These are phyloP conservation scores for Plasmodium fragile DNA, from an alignment of 169 alveolate genomes.

Conservation along the genomic window DNA sequence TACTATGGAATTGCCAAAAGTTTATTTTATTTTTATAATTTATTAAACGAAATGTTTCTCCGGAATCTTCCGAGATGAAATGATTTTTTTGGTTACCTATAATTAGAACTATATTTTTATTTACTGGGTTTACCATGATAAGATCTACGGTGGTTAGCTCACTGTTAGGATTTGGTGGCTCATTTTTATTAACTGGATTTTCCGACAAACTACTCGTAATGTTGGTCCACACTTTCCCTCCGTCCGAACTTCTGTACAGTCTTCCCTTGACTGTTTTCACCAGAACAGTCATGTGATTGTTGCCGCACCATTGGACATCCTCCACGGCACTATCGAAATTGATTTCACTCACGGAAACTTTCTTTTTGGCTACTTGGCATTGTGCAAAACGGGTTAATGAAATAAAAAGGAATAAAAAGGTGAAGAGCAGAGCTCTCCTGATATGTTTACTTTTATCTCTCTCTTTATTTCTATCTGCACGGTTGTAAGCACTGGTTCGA, in stretches of 20 bases:
- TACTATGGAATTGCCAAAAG: constrained; percentile 89
- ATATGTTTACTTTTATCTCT: not conserved
- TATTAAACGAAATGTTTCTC: constrained; percentile 84
- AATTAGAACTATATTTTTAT: constrained; percentile 85
- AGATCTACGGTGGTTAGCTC: constrained; percentile 78
- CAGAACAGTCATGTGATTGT: constrained; percentile 86
- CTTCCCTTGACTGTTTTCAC: constrained; percentile 89
- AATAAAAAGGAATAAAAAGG: constrained; percentile 31
- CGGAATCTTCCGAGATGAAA: constrained; percentile 83
- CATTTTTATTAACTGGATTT: constrained; percentile 34
- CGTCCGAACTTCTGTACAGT: constrained; percentile 86
- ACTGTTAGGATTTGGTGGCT: constrained; percentile 32
- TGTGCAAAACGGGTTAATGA: constrained; percentile 32
- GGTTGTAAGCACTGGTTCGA: constrained; percentile 3
- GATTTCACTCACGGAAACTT: constrained; percentile 91
- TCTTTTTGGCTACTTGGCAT: constrained; percentile 81
- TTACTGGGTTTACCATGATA: constrained; percentile 85
- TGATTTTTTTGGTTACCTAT: constrained; percentile 86
- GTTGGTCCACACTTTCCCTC: constrained; percentile 91
- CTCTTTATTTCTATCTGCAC: constrained; percentile 17
- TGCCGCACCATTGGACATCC: constrained; percentile 90
- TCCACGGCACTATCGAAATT: constrained; percentile 90
- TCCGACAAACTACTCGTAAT: constrained; percentile 83
- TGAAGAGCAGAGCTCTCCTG: not conserved
- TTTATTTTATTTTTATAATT: constrained; percentile 85